Evolutionary conservation across 2,329 filamentous ascomycete species (phyloP).

Genomic region (Pseudocercospora vitis): DNA sequence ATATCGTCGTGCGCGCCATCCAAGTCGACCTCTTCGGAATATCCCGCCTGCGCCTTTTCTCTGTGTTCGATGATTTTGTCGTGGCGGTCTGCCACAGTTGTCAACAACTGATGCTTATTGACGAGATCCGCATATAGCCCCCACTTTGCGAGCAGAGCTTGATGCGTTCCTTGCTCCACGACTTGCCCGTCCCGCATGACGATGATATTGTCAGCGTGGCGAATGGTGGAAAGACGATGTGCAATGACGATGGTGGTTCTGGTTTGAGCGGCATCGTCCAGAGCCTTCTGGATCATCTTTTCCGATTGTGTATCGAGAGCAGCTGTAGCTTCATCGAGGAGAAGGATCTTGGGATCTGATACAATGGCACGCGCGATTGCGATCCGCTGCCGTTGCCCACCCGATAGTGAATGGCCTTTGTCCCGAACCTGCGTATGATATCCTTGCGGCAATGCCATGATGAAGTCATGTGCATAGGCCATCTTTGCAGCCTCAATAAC

Average conservation of each 20-base stretch:
- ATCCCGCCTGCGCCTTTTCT: neutral
- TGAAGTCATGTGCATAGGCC: slow-evolving; percentile 93
- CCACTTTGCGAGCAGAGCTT: slow-evolving; percentile 67
- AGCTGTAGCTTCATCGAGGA: slow-evolving; percentile 93
- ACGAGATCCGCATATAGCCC: slow-evolving; percentile 83
- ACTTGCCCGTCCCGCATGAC: slow-evolving; percentile 84
- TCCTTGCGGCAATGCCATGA: slow-evolving; percentile 75
- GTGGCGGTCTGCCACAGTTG: slow-evolving; percentile 58
- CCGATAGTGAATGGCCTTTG: slow-evolving; percentile 85
- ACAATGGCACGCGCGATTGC: slow-evolving; percentile 90
- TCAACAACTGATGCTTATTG: slow-evolving; percentile 80
- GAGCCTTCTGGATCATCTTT: slow-evolving; percentile 86
- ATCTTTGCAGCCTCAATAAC: slow-evolving; percentile 78
- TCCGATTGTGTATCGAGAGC: slow-evolving; percentile 93
- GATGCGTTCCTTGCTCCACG: slow-evolving; percentile 86
- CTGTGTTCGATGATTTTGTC: slow-evolving; percentile 47
- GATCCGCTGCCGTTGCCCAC: slow-evolving; percentile 91
- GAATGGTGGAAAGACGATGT: slow-evolving; percentile 91
- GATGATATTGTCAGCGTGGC: slow-evolving; percentile 90
- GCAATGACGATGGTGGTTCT: slow-evolving; percentile 96
- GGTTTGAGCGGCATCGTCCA: slow-evolving; percentile 80
- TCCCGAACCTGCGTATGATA: slow-evolving; percentile 97
- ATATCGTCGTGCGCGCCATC: neutral
- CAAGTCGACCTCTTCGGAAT: neutral
- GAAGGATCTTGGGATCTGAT: slow-evolving; percentile 86